Evolutionary conservation across 1,139 yeast species (phyloP), one percentile per base, ranked within the genome.

Genomic region (Hyphopichia wangnamkhiaoensis): DNA sequence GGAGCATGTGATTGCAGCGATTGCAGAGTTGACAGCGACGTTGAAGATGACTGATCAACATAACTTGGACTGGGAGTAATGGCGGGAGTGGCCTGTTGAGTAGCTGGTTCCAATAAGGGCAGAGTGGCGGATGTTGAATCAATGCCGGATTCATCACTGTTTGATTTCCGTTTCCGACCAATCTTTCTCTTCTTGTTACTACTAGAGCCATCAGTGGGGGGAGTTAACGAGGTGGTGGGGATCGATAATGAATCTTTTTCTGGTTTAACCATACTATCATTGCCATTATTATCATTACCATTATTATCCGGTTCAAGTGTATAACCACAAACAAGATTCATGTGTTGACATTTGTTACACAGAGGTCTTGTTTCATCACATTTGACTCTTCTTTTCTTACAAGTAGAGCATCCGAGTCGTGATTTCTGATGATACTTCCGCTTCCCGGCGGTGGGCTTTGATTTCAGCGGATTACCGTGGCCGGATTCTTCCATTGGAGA

Each of bases 321-420:
- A 51, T 84, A 85, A 0, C 82, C 76, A 66, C 98, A 91, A 24
- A 78, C 84, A 29, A 91, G 69, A 29, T 84, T 84, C 79, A 90
- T 76, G 48, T 86, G 82, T 41, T 71, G 64, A 61, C 98, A 91
- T 61, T 89, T 89, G 21, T 70, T 71, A 60, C 98, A 91, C 13
- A 69, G 58, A 0, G 98, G 98, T 49, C 81, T 84, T 0, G 72
- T 69, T 59, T 91, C 98, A 59, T 91, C 97, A 68, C 98, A 91
- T 58, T 91, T 91, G 34, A 91, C 96, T 39, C 97, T 69, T 51
- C 97, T 76, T 49, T 79, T 76, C 56, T 91, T 91, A 63, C 98
- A 91, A 1, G 95, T 87, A 32, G 82, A 76, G 61, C 98, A 91
- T 0, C 98, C 98, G 37, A 80, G 79, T 43, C 95, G 74, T 25